Evolutionary conservation across 345 rosid genomes (phyloP).

Genomic region (Geranium rotundifolium): DNA sequence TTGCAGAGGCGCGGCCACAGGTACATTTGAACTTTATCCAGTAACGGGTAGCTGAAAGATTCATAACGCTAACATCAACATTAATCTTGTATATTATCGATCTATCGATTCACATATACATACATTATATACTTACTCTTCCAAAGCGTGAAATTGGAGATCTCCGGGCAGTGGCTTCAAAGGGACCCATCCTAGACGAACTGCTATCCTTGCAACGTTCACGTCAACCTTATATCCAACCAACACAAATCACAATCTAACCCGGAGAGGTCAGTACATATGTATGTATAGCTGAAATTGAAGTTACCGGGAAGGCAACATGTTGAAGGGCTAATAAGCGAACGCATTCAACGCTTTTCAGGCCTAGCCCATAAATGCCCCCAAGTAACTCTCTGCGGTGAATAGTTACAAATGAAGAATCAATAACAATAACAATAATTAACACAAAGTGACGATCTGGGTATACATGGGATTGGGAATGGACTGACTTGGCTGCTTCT

Average conservation of each 20-base stretch:
- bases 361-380: constrained; percentile 39
- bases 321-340: constrained; percentile 48
- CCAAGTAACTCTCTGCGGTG: constrained; percentile 39
- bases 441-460: not conserved
- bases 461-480: no score
- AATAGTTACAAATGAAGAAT: not conserved
- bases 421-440: not conserved
- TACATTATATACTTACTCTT: constrained; percentile 19
- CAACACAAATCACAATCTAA: not conserved
- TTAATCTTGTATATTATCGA: not conserved
- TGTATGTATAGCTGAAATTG: not conserved
- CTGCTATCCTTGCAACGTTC: constrained; percentile 63
- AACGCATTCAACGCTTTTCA: constrained; percentile 65
- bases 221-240: constrained; percentile 39
- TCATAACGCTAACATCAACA: not conserved
- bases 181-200: constrained; percentile 80
- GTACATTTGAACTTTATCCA: constrained; percentile 54
- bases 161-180: constrained; percentile 43
- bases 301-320: constrained; percentile 54
- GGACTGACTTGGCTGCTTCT: constrained; percentile 41
- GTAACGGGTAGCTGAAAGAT: constrained; percentile 39
- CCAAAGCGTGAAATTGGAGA: constrained; percentile 51
- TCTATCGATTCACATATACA: no score
- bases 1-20: constrained; percentile 52
- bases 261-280: not conserved